Conservation (phyloP, 2,329 filamentous ascomycete species). For the Drechslerella coelobrocha region DNA sequence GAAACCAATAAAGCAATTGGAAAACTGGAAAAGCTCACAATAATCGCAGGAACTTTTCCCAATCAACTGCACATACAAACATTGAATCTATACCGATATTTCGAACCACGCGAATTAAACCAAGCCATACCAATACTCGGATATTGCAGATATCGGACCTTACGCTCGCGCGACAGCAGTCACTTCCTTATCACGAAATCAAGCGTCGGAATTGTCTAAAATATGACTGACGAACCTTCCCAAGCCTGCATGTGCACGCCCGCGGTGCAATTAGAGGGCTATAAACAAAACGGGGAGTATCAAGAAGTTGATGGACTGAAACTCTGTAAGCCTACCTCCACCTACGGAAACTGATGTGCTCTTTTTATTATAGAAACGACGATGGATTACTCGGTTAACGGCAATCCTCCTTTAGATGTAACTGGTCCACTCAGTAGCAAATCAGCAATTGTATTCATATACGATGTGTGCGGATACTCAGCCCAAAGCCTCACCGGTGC, state of each 20-base stretch:
- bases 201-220: not conserved
- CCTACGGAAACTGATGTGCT: too few species aligned
- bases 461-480: slow-evolving; percentile 35
- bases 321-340: not conserved
- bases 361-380: not conserved
- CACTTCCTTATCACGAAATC: not conserved
- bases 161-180: too few species aligned
- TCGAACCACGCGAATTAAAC: too few species aligned
- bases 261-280: not conserved
- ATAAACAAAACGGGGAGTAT: not conserved
- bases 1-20: too few species aligned
- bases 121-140: too few species aligned
- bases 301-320: not conserved
- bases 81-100: too few species aligned
- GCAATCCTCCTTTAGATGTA: slow-evolving; percentile 2
- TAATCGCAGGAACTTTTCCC: too few species aligned
- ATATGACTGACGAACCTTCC: not conserved
- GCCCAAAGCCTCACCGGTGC: slow-evolving; percentile 22
- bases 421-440: slow-evolving; percentile 22
- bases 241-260: not conserved
- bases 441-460: slow-evolving; percentile 34
- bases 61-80: too few species aligned
- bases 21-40: too few species aligned
- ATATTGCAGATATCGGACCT: too few species aligned
- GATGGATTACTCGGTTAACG: not conserved